Base-by-base conservation (phyloP, 2,329 filamentous ascomycete species). In the Myriosclerotinia duriaeana region DNA sequence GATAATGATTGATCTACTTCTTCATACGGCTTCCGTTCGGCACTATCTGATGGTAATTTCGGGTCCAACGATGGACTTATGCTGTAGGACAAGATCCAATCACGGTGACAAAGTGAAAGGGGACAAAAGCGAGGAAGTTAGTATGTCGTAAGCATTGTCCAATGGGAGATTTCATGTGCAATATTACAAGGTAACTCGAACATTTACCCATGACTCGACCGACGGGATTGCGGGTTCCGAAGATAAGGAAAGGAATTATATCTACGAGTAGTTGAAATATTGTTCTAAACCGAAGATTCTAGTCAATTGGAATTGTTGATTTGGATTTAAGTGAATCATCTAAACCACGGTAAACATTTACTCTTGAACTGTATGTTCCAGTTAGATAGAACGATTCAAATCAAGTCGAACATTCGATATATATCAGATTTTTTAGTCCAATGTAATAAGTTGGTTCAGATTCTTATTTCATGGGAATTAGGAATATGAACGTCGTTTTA, bases 121-220 rank as follows among this genome's bases (percentile, higher is more conserved):
- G 50, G 50, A 53, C 61, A 22, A 55, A 64, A 56, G 50, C 53
- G 61, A 61, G 58, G 34, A 50, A 38, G 34, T 50, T 40, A 26
- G 26, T 12, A 26, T 50, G 58, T 52, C 58, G 44, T 17, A n/a
- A 38, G 58, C 38, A 38, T 36, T n/a, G 26, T 26, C 44, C 44
- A 60, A 50, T 60, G 14, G 34, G 44, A 50, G 58, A 50, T 9
- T 59, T 59, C 9, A 46, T 48, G 30, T 48, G 56, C 40, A 59
- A 59, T 36, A 48, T 46, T 26, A 44, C 26, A 50, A 50, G 44
- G 44, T 38, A 7, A 50, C 20, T 26, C 34, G n/a, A 61, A 34
- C 38, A 26, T 38, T 22, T 50, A 36, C 44, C 5, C 34, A 61
- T 61, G 34, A 61, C 20, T 26, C 15, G 14, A 61, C n/a, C 15